Evolutionary conservation across 2,329 filamentous ascomycete genomes (phyloP).

Genomic region (Colletotrichum navitas): DNA sequence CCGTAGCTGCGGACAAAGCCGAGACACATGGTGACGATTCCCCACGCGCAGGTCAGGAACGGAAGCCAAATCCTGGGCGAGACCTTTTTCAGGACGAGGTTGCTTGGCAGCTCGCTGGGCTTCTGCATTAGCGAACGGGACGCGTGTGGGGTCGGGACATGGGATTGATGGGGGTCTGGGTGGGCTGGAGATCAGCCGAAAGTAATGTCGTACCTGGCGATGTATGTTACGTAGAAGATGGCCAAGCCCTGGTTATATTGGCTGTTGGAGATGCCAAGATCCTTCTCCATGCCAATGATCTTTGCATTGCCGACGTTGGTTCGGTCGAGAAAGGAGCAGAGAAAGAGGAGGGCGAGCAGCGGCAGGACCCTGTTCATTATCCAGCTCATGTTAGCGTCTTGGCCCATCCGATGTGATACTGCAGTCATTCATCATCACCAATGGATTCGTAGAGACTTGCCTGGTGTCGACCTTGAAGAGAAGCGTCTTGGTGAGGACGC

Average conservation of each 20-base stretch:
- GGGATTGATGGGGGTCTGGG: constrained; percentile 2
- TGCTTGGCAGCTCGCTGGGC: constrained; percentile 71
- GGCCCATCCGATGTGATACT: not conserved
- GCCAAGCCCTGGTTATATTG: constrained; percentile 75
- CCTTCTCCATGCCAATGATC: constrained; percentile 71
- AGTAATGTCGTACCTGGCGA: constrained; percentile 60
- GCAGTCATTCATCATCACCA: too few species aligned
- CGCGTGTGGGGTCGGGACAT: not conserved
- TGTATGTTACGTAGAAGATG: constrained; percentile 75
- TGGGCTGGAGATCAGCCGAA: not conserved
- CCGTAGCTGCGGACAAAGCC: constrained; percentile 66
- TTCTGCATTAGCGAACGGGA: constrained; percentile 21
- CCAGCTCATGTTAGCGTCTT: constrained; percentile 7
- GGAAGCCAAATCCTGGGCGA: constrained; percentile 73
- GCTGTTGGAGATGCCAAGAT: constrained; percentile 68
- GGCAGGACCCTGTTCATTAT: constrained; percentile 66
- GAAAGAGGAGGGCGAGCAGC: constrained; percentile 72
- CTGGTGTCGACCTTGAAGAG: constrained; percentile 49
- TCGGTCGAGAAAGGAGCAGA: constrained; percentile 75
- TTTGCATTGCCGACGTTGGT: constrained; percentile 82
- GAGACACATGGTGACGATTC: constrained; percentile 68
- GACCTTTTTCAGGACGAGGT: constrained; percentile 72
- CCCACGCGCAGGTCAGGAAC: constrained; percentile 68
- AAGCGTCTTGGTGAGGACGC: constrained; percentile 45
- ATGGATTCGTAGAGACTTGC: constrained; percentile 18